Conservation (phyloP, 495 filamentous ascomycete genomes). For the Trichoderma gamsii region DNA sequence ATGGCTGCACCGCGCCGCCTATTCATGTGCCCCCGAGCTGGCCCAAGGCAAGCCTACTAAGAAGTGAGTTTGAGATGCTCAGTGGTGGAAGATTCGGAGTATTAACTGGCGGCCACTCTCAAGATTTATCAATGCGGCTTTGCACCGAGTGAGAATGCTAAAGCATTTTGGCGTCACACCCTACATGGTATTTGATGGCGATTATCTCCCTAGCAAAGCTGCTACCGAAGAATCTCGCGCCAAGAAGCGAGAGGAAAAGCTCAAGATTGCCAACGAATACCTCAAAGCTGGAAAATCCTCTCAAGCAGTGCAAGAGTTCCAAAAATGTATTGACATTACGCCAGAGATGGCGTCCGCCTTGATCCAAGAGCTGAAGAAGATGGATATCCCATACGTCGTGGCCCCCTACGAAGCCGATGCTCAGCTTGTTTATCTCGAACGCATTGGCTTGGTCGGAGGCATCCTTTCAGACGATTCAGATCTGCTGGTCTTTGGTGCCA, state of each 20-base stretch:
- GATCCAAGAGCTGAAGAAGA: slow-evolving; percentile 82
- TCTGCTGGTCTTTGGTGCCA: slow-evolving; percentile 89
- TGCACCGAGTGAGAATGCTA: slow-evolving; percentile 88
- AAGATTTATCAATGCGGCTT: slow-evolving; percentile 86
- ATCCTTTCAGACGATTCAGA: slow-evolving; percentile 98
- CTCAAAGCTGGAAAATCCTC: slow-evolving; percentile 69
- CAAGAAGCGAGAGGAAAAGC: slow-evolving; percentile 66
- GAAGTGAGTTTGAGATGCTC: slow-evolving; percentile 52
- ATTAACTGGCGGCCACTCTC: slow-evolving; percentile 9
- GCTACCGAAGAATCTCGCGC: slow-evolving; percentile 72
- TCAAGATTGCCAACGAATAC: slow-evolving; percentile 67
- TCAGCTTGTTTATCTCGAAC: slow-evolving; percentile 90
- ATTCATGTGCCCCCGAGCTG: slow-evolving; percentile 86
- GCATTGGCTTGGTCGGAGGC: slow-evolving; percentile 70
- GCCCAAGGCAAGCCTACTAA: slow-evolving; percentile 80
- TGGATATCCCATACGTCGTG: slow-evolving; percentile 79
- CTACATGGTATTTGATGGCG: slow-evolving; percentile 93
- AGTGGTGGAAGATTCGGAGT: not conserved
- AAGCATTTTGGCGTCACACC: slow-evolving; percentile 86
- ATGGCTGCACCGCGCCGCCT: slow-evolving; percentile 93
- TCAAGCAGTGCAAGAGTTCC: slow-evolving; percentile 79
- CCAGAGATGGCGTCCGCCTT: slow-evolving; percentile 88
- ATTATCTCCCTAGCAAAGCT: slow-evolving; percentile 92
- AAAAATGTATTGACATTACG: slow-evolving; percentile 94
- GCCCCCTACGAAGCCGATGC: slow-evolving; percentile 98